Evolutionary conservation across 202 grass and related monocot genomes (phyloP).

Genomic region (Cymbopogon flexuosus): DNA sequence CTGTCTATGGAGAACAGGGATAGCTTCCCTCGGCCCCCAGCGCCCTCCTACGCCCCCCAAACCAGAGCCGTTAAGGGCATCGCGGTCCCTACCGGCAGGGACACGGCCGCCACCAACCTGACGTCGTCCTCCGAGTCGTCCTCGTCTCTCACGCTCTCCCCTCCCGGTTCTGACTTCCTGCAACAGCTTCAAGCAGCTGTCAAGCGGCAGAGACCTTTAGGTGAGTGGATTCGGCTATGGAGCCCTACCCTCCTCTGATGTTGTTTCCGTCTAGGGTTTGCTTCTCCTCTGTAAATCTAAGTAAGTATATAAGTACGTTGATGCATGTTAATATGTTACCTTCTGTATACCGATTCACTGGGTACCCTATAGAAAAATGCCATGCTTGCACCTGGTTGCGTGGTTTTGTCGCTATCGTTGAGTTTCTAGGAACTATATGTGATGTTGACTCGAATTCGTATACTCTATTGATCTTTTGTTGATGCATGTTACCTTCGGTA

Average conservation of each 20-base stretch:
- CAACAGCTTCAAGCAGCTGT: conserved; percentile 59
- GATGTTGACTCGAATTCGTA: not conserved
- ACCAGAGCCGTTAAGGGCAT: conserved; percentile 5
- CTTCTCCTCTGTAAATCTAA: conserved; percentile 19
- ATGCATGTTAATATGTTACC: not conserved
- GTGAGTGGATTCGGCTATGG: conserved; percentile 37
- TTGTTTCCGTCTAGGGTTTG: conserved; percentile 19
- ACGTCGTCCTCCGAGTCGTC: conserved; percentile 58
- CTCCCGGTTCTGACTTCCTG: conserved; percentile 43
- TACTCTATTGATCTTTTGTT: not conserved
- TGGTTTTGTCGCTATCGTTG: not conserved
- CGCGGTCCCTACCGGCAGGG: conserved; percentile 27
- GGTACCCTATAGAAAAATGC: not conserved
- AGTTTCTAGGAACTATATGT: not conserved
- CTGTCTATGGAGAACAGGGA: conserved; percentile 67
- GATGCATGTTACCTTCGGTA: not conserved
- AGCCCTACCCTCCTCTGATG: not conserved
- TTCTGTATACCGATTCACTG: not conserved
- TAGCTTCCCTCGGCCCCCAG: conserved; percentile 54
- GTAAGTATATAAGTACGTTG: not conserved
- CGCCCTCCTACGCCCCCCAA: conserved; percentile 5
- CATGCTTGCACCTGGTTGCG: not conserved
- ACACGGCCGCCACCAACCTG: conserved; percentile 40
- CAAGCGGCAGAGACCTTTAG: conserved; percentile 60
- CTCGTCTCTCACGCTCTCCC: conserved; percentile 45